Conservation (phyloP, 768 basidiomycete species). For the Nidularia pulvinata region DNA sequence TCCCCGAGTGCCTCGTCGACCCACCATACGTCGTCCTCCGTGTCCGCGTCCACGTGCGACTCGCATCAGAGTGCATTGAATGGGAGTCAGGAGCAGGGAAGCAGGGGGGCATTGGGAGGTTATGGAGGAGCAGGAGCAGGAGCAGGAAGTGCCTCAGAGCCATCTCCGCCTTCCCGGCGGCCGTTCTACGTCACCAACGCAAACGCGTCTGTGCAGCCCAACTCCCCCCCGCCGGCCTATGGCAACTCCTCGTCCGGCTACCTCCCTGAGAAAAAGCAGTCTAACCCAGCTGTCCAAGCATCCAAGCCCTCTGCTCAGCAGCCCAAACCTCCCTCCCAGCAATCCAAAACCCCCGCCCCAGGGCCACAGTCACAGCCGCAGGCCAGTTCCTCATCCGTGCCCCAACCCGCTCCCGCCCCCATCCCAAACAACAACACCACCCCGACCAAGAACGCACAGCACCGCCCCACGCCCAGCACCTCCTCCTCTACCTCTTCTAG, state of each 20-base stretch:
- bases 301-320: background rate
- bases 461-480: background rate
- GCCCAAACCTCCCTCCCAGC: background rate
- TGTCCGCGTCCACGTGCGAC: conserved; percentile 14
- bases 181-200: conserved; percentile 41
- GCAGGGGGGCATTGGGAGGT: background rate
- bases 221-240: conserved; percentile 49
- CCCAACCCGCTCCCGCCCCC: too few species aligned
- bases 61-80: conserved; percentile 8
- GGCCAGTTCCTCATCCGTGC: too few species aligned
- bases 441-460: background rate
- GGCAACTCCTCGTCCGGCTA: conserved; percentile 5
- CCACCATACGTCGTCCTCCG: conserved; percentile 11
- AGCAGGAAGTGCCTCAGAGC: background rate
- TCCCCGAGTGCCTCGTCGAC: conserved; percentile 2
- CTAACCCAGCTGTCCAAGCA: background rate
- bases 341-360: background rate
- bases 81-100: background rate
- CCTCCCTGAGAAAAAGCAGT: background rate
- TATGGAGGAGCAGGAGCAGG: background rate
- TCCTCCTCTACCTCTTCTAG: background rate
- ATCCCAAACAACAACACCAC: background rate
- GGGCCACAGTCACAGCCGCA: too few species aligned
- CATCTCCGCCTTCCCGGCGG: conserved; percentile 30
- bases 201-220: conserved; percentile 11